phyloP scores from a whole-genome alignment of 164 flowering plant genomes.

The Vitis amurensis region DNA sequence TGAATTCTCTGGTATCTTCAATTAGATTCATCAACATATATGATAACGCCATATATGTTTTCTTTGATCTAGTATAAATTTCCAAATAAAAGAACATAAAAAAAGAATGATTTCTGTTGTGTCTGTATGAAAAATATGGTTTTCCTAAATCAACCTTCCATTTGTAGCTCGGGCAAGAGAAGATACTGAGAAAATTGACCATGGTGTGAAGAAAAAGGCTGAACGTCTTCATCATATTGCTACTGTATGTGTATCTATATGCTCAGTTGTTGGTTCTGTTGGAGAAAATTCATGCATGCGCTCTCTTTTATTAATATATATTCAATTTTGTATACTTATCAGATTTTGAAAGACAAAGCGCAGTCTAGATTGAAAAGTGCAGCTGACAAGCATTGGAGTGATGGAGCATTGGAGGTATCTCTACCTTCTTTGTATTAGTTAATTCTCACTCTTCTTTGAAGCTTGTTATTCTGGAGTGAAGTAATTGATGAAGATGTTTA shows the following conservation, averaged over 20 bases:
- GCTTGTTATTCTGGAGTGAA: background rate
- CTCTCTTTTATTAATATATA: background rate
- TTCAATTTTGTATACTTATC: slow-evolving; percentile 4
- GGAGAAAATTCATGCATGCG: background rate
- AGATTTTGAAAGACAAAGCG: slow-evolving; percentile 83
- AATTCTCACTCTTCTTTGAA: background rate
- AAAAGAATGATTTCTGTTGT: background rate
- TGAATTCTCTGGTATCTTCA: no score
- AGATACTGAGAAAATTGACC: slow-evolving; percentile 88
- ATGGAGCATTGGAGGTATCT: slow-evolving; percentile 90
- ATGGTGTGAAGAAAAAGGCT: slow-evolving; percentile 79
- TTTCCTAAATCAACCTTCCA: background rate
- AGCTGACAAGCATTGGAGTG: slow-evolving; percentile 95
- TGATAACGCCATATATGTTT: no score
- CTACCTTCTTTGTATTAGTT: background rate
- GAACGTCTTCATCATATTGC: slow-evolving; percentile 79
- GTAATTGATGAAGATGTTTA: background rate
- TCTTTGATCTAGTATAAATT: no score
- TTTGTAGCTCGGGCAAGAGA: slow-evolving; percentile 84
- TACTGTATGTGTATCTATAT: slow-evolving; percentile 38
- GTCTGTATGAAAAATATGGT: background rate
- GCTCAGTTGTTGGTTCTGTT: background rate
- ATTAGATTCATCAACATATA: no score
- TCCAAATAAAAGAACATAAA: no score
- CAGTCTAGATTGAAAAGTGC: slow-evolving; percentile 67